Base-by-base conservation (phyloP, 75 land plant species). In the Adiantum capillusveneris region DNA sequence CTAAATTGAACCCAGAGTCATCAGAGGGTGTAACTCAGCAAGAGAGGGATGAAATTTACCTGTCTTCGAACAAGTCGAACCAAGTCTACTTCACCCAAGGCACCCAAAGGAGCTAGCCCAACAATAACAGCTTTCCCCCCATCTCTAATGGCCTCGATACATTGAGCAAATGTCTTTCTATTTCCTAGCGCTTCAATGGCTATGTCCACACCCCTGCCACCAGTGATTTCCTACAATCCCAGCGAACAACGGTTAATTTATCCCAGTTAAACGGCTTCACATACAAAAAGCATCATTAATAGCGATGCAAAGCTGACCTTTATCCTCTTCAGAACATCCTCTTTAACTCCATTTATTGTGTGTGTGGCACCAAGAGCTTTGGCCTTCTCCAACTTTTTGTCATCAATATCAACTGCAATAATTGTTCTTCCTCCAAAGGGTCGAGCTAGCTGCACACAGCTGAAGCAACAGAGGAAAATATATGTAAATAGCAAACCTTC, bases 101-200 rank as follows among this genome's bases (percentile, higher is more conserved):
- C 71, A 60, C 84, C 81, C 42, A 81, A 49, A 7, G 83, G 64
- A 29, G 98, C 74, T 58, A 93, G 85, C 25, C 98, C 98, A 58
- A 93, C 80, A 96, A 93, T 85, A 13, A 93, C 96, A 62, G 98
- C 98, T 73, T 84, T 87, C 14, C 98, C 98, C 37, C 98, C 98
- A 83, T 93, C 98, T 69, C 84, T 64, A 12, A 93, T 86, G 42
- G 84, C 71, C 59, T 78, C 75, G 21, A 68, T 44, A 45, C 90
- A 83, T 67, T 89, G 98, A 58, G 56, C 20, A 57, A 93, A 93
- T 7, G 96, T 89, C 42, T 63, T 42, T 50, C 90, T 74, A 56
- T 75, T 93, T 41, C 98, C 98, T 52, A 93, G 64, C 30, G 98
- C 98, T 69, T 93, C 98, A 30, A 93, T 79, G 21, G 98, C 96